Percentiles rank a stretch among this genome's conserved stretches.
phyloP scores from a whole-genome alignment of 2,329 filamentous ascomycete genomes.

The Penicillium aurantiogriseum region DNA sequence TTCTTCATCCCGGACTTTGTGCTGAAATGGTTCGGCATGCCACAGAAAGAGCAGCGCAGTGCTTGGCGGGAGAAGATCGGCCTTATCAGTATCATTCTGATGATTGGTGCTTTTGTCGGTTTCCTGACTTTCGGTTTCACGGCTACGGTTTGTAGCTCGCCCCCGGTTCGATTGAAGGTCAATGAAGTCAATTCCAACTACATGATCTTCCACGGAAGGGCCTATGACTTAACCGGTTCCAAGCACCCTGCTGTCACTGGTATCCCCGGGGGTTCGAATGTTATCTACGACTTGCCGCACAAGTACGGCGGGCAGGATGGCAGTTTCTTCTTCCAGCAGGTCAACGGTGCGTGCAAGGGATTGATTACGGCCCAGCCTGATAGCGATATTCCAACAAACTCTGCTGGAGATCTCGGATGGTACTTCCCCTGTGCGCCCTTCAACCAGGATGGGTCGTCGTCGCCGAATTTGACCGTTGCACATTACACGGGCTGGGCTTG shows the following conservation, averaged over 20 bases:
- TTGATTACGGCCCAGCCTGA: constrained; percentile 68
- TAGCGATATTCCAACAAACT: constrained; percentile 73
- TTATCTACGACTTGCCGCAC: constrained; percentile 80
- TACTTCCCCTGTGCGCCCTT: constrained; percentile 92
- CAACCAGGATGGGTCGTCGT: constrained; percentile 86
- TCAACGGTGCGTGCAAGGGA: constrained; percentile 94
- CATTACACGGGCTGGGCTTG: constrained; percentile 86
- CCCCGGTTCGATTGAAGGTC: constrained; percentile 70
- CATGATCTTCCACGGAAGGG: constrained; percentile 94
- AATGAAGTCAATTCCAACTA: constrained; percentile 80
- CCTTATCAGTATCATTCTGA: constrained; percentile 84
- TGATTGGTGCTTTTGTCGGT: constrained; percentile 85
- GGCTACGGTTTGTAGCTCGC: constrained; percentile 73
- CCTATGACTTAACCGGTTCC: constrained; percentile 77
- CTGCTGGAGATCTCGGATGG: constrained; percentile 76
- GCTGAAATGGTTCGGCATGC: constrained; percentile 80
- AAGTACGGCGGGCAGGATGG: constrained; percentile 87
- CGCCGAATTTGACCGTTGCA: constrained; percentile 69
- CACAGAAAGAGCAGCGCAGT: constrained; percentile 78
- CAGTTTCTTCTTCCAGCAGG: constrained; percentile 97
- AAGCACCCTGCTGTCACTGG: constrained; percentile 77
- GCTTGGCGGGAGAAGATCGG: constrained; percentile 99
- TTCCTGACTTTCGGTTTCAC: constrained; percentile 98
- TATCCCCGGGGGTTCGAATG: constrained; percentile 71
- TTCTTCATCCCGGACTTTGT: constrained; percentile 92